These are phyloP conservation scores for Alternaria burnsii DNA, from an alignment of 2,329 filamentous ascomycete genomes.

Conservation along the genomic window DNA sequence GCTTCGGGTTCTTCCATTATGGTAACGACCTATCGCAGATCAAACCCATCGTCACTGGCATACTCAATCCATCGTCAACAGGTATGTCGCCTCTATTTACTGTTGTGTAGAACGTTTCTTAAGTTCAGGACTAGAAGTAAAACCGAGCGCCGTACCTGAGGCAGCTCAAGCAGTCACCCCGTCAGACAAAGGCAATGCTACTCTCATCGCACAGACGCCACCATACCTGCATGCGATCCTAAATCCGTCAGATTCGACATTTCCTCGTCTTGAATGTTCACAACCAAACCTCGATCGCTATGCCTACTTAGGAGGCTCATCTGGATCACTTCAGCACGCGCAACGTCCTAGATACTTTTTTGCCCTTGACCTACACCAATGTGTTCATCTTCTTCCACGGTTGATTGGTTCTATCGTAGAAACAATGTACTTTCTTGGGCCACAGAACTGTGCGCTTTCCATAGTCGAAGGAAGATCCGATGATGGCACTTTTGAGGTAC, in stretches of 20 bases:
- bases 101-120: background rate
- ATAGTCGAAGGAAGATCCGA: constrained; percentile 65
- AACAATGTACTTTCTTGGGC: constrained; percentile 60
- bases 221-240: constrained; percentile 30
- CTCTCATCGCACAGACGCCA: constrained; percentile 21
- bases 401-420: constrained; percentile 63
- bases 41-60: constrained; percentile 9
- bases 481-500: constrained; percentile 63
- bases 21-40: constrained; percentile 12
- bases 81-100: background rate
- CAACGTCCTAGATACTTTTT: constrained; percentile 53
- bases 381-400: constrained; percentile 57
- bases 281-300: constrained; percentile 26
- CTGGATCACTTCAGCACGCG: constrained; percentile 7
- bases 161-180: constrained; percentile 2
- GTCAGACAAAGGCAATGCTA: constrained; percentile 21
- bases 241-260: constrained; percentile 22
- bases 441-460: constrained; percentile 61
- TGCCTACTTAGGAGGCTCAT: constrained; percentile 19
- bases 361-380: constrained; percentile 62
- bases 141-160: background rate
- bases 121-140: constrained; percentile 7
- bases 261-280: constrained; percentile 30
- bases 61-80: constrained; percentile 6
- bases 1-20: constrained; percentile 19